phyloP scores from a whole-genome alignment of 2,329 filamentous ascomycete species.

The Sporothrix pallida region DNA sequence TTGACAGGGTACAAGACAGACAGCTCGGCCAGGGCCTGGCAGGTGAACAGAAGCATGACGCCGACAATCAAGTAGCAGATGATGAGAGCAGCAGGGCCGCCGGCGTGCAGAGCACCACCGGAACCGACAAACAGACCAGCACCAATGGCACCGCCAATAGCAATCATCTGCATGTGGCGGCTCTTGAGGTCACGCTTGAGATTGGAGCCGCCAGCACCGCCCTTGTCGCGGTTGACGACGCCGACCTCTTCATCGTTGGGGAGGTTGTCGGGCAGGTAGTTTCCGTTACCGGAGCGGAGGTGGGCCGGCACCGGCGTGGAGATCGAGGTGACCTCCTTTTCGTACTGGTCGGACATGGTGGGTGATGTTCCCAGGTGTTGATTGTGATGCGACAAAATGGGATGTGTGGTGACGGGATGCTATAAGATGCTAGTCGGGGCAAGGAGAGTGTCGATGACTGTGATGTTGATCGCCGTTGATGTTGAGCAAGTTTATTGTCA shows the following conservation, averaged over 20 bases:
- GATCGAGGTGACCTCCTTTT: conserved; percentile 38
- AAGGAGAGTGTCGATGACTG: neutral
- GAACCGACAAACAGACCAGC: conserved; percentile 73
- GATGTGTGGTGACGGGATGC: neutral
- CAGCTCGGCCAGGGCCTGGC: conserved; percentile 65
- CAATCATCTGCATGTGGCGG: conserved; percentile 56
- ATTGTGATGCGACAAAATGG: neutral
- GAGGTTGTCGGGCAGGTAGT: conserved; percentile 1
- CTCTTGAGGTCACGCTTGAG: conserved; percentile 47
- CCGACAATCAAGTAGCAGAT: conserved; percentile 63
- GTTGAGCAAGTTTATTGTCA: neutral
- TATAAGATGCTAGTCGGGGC: neutral
- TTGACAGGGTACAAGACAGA: conserved; percentile 65
- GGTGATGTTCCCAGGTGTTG: neutral
- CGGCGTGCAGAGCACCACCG: conserved; percentile 63
- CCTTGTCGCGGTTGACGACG: conserved; percentile 43
- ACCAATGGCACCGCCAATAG: conserved; percentile 54
- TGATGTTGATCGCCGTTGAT: neutral
- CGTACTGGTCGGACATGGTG: conserved; percentile 27
- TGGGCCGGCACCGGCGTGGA: conserved; percentile 36
- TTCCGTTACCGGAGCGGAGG: neutral
- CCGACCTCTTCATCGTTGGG: conserved; percentile 47
- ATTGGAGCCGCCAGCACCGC: neutral
- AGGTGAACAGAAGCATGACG: conserved; percentile 62
- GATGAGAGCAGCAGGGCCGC: conserved; percentile 61